These are phyloP conservation scores for Vanderwaltozyma tropicalis DNA, from an alignment of 805 yeast species.

Conservation along the genomic window DNA sequence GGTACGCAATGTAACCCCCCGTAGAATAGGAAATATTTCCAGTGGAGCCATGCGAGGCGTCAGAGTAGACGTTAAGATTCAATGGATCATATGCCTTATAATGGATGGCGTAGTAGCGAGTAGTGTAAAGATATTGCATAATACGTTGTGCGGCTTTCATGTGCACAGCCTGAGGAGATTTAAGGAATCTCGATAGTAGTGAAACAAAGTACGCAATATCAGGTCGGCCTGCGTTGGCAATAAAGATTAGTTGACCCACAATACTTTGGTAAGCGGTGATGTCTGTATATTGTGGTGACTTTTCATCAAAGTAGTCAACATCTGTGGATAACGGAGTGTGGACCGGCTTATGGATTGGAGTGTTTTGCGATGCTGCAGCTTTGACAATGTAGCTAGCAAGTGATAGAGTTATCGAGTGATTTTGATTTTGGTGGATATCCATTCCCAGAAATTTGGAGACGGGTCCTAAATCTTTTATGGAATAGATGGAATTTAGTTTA, in stretches of 20 bases:
- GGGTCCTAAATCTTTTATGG: too few species aligned
- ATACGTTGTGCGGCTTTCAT: conserved; percentile 1
- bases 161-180: conserved; percentile 5
- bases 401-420: too few species aligned
- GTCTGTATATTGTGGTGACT: too few species aligned
- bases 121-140: conserved; percentile 4
- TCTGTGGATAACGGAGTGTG: too few species aligned
- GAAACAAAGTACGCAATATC: conserved; percentile 7
- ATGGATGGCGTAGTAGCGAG: background rate
- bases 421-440: too few species aligned
- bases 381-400: too few species aligned
- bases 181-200: conserved; percentile 2
- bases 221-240: conserved; percentile 8
- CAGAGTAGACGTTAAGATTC: background rate
- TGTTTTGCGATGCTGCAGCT: too few species aligned
- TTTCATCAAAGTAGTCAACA: too few species aligned
- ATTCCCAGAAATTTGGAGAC: too few species aligned
- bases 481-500: too few species aligned
- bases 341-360: too few species aligned
- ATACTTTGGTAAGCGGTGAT: conserved; percentile 3
- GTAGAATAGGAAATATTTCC: conserved; percentile 7
- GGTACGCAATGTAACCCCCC: conserved; percentile 5
- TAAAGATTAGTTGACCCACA: conserved; percentile 4
- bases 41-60: conserved; percentile 6
- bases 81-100: conserved; percentile 1